These are phyloP conservation scores for Xylaria longipes DNA, from an alignment of 495 filamentous ascomycete species.

Conservation along the genomic window DNA sequence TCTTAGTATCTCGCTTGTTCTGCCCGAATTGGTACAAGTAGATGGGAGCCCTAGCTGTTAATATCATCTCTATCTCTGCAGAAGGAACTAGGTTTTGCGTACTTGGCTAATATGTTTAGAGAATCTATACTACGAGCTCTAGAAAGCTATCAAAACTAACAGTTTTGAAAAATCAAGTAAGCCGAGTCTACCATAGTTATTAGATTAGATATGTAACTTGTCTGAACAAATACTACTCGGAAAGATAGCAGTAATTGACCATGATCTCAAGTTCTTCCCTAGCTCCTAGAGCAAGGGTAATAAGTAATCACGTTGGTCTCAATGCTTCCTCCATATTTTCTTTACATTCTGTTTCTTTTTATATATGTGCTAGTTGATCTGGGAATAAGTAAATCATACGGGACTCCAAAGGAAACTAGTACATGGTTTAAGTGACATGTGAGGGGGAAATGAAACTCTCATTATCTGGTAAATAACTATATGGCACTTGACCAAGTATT, in stretches of 20 bases:
- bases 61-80: not conserved
- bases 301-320: not conserved
- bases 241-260: not conserved
- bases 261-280: not conserved
- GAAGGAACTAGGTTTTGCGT: not conserved
- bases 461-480: not conserved
- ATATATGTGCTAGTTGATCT: not conserved
- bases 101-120: not conserved
- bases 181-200: too few relatives aligned
- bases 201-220: not conserved
- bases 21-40: not conserved
- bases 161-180: not conserved
- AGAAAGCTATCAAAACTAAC: not conserved
- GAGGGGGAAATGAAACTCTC: not conserved
- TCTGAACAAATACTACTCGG: not conserved
- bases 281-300: not conserved
- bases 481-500: not conserved
- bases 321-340: not conserved
- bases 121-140: not conserved
- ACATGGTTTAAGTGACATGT: not conserved
- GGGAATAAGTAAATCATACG: not conserved
- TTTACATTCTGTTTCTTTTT: not conserved
- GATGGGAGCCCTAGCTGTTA: not conserved
- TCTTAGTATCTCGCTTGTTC: not conserved
- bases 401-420: not conserved